These are phyloP conservation scores for Yamadazyma oceani DNA, from an alignment of 1,139 yeast species.

Conservation along the genomic window DNA sequence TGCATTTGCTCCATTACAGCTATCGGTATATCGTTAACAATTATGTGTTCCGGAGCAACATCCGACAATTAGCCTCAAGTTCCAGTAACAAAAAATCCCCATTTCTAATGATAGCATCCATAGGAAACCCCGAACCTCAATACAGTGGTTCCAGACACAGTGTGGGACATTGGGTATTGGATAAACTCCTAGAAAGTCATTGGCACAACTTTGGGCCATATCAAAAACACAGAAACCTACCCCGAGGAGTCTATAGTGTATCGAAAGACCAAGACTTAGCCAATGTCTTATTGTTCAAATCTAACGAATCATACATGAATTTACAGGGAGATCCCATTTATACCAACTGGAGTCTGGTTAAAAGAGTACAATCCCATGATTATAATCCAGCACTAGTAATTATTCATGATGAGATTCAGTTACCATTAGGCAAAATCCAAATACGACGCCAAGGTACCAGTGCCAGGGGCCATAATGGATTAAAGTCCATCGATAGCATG, in stretches of 20 bases:
- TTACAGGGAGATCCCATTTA: constrained; percentile 55
- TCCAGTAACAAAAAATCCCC: constrained; percentile 20
- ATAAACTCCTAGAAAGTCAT: constrained; percentile 26
- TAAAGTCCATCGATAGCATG: constrained; percentile 50
- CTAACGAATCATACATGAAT: constrained; percentile 63
- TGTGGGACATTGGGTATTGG: constrained; percentile 63
- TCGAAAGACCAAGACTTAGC: constrained; percentile 20
- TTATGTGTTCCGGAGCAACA: constrained; percentile 1
- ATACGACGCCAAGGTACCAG: constrained; percentile 56
- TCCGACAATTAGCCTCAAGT: constrained; percentile 2
- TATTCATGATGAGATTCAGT: constrained; percentile 73
- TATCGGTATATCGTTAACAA: constrained; percentile 4
- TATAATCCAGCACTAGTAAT: constrained; percentile 47
- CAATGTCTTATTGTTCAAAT: constrained; percentile 35
- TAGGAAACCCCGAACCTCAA: constrained; percentile 76
- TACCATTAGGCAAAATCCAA: constrained; percentile 63
- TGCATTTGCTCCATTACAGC: constrained; percentile 11
- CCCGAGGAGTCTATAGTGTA: constrained; percentile 20
- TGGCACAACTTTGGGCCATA: constrained; percentile 25
- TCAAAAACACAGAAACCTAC: constrained; percentile 20
- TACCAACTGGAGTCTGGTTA: constrained; percentile 45
- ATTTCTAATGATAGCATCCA: constrained; percentile 50
- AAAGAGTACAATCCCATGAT: constrained; percentile 16
- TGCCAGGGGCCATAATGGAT: constrained; percentile 80
- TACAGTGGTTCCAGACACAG: constrained; percentile 71